phyloP scores from a whole-genome alignment of 2,329 filamentous ascomycete species.

The Thyridium curvatum region DNA sequence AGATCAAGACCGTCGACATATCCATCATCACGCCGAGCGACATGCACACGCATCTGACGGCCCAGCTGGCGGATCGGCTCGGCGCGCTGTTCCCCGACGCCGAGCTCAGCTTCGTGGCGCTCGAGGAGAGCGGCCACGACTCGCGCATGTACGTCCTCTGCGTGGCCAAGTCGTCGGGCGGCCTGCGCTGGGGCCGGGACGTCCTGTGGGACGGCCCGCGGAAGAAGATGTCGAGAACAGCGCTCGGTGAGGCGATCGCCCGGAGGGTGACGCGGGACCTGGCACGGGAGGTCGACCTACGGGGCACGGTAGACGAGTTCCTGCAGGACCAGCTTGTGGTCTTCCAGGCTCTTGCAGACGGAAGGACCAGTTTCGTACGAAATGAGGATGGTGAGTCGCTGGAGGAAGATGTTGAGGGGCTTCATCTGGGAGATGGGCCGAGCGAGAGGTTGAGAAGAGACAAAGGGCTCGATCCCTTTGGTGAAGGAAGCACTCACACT shows the following conservation, averaged over 20 bases:
- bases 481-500: conserved; percentile 49
- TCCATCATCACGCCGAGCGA: conserved; percentile 26
- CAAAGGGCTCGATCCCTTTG: conserved; percentile 43
- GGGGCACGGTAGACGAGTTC: conserved; percentile 45
- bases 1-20: conserved; percentile 40
- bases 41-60: too few species aligned
- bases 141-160: conserved; percentile 49
- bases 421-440: conserved; percentile 16
- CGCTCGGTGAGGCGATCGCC: conserved; percentile 31
- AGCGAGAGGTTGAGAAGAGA: conserved; percentile 30
- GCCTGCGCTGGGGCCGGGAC: conserved; percentile 15
- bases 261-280: conserved; percentile 38
- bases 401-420: conserved; percentile 19
- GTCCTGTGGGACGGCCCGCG: conserved; percentile 14
- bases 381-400: conserved; percentile 13
- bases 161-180: conserved; percentile 40
- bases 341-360: conserved; percentile 52
- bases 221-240: too few species aligned
- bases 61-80: conserved; percentile 15
- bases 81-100: conserved; percentile 32
- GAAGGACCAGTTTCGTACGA: conserved; percentile 39
- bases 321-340: conserved; percentile 56
- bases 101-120: conserved; percentile 35
- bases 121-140: conserved; percentile 45
- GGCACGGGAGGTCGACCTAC: conserved; percentile 30